A percentile compares a stretch with the other conserved stretches of the same genome.
These are phyloP conservation scores for Lactuca saligna DNA, from an alignment of 129 eudicot species.

Conservation along the genomic window DNA sequence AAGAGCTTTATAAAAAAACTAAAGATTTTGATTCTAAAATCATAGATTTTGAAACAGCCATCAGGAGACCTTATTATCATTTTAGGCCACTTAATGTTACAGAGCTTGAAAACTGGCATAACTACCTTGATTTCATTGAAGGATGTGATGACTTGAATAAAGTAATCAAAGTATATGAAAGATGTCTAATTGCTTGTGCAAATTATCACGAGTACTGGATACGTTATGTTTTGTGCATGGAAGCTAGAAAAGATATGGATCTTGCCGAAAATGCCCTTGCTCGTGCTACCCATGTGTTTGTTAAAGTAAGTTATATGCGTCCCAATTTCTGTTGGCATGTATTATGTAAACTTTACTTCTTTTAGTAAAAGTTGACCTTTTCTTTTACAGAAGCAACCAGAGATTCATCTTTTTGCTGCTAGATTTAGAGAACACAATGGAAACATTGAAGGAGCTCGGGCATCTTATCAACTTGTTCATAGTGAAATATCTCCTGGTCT, in stretches of 20 bases:
- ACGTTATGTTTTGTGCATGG: slow-evolving; percentile 81
- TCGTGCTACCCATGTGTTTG: slow-evolving; percentile 94
- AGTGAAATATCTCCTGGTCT: too few species aligned
- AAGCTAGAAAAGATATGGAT: slow-evolving; percentile 60
- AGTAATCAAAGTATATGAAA: slow-evolving; percentile 81
- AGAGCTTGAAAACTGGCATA: slow-evolving; percentile 77
- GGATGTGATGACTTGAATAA: slow-evolving; percentile 80
- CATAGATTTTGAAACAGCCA: slow-evolving; percentile 94
- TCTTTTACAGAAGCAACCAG: slow-evolving; percentile 59
- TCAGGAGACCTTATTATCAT: slow-evolving; percentile 93
- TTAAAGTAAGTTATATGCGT: slow-evolving; percentile 49
- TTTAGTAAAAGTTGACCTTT: not conserved
- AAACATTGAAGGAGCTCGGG: too few species aligned
- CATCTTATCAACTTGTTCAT: too few species aligned
- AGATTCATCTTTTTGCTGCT: too few species aligned
- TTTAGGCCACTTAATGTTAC: too few species aligned
- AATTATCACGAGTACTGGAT: slow-evolving; percentile 49
- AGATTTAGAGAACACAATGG: too few species aligned
- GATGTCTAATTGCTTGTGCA: slow-evolving; percentile 40
- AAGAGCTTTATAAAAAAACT: slow-evolving; percentile 90
- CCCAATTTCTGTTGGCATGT: too few species aligned
- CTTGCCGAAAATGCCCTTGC: slow-evolving; percentile 69
- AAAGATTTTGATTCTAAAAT: slow-evolving; percentile 94
- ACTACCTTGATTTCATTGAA: slow-evolving; percentile 91
- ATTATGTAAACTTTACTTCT: not conserved